These are phyloP conservation scores for Ophiognomonia clavigignenti-juglandacearum DNA, from an alignment of 2,329 filamentous ascomycete genomes.

Conservation along the genomic window DNA sequence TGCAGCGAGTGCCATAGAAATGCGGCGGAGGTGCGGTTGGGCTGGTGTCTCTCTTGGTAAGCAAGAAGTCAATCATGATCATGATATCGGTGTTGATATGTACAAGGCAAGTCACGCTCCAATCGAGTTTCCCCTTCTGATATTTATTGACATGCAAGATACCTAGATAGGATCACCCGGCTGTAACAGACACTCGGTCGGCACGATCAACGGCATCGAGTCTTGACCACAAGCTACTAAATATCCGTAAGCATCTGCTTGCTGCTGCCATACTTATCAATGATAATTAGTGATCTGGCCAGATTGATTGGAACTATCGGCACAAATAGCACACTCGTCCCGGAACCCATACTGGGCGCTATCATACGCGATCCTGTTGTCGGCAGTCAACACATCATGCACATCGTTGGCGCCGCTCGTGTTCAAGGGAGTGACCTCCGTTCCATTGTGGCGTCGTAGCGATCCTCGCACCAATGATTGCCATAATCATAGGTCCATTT, in stretches of 20 bases:
- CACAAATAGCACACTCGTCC: constrained; percentile 34
- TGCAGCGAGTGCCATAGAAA: no score
- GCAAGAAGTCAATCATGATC: no score
- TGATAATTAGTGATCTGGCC: constrained; percentile 39
- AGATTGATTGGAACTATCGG: constrained; percentile 40
- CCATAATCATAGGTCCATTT: constrained; percentile 16
- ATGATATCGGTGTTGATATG: no score
- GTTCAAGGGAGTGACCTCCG: constrained; percentile 28
- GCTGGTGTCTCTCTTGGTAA: no score
- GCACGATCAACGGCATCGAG: constrained; percentile 23
- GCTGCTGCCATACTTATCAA: constrained; percentile 34
- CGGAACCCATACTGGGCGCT: constrained; percentile 39
- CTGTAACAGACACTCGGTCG: constrained; percentile 12
- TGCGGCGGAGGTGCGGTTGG: no score
- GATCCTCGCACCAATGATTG: constrained; percentile 16
- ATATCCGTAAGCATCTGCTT: constrained; percentile 26
- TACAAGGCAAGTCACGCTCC: no score
- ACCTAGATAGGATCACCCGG: neutral
- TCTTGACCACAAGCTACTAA: constrained; percentile 31
- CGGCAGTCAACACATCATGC: constrained; percentile 37
- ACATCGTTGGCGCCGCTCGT: constrained; percentile 35
- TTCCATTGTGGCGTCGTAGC: constrained; percentile 36
- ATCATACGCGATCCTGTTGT: constrained; percentile 35
- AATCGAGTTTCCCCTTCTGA: no score
- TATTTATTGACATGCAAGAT: neutral